Percentiles rank a stretch among this genome's conserved stretches.
These are phyloP conservation scores for Hypsizygus ulmarius DNA, from an alignment of 1,284 basidiomycete genomes.

Conservation along the genomic window DNA sequence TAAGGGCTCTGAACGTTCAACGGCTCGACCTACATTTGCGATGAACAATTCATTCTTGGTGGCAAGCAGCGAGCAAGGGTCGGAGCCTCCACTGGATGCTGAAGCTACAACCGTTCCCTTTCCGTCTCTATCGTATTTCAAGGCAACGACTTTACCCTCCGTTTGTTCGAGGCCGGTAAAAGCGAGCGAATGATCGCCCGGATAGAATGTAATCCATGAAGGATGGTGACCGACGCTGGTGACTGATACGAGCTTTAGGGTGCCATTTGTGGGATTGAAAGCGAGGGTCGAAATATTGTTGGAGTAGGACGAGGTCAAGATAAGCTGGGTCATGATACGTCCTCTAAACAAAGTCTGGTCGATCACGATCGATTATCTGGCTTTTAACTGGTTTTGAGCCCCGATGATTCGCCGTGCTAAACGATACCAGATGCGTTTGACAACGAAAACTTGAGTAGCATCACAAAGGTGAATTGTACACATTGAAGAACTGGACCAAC, in stretches of 20 bases:
- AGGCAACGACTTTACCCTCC: constrained; percentile 54
- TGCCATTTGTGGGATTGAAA: constrained; percentile 39
- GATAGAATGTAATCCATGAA: constrained; percentile 66
- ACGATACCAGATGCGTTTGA: not conserved
- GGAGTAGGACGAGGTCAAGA: constrained; percentile 66
- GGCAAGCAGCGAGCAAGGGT: constrained; percentile 58
- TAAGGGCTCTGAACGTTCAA: not conserved
- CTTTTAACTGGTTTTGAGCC: constrained; percentile 20
- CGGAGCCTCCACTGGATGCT: constrained; percentile 50
- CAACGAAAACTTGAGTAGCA: not conserved
- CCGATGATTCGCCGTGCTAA: constrained; percentile 28
- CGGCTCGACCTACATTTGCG: constrained; percentile 55
- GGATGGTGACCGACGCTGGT: constrained; percentile 59
- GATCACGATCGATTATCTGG: constrained; percentile 14
- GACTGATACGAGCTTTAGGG: constrained; percentile 43
- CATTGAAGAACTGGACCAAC: not conserved
- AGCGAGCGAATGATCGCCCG: constrained; percentile 49
- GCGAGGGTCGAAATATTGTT: constrained; percentile 52
- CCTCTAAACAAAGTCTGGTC: constrained; percentile 3
- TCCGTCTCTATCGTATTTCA: constrained; percentile 50
- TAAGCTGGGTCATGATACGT: constrained; percentile 35
- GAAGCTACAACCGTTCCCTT: constrained; percentile 44
- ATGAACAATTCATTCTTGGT: constrained; percentile 52
- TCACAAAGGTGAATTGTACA: not conserved
- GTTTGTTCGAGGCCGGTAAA: constrained; percentile 61